phyloP scores from a whole-genome alignment of 257 asterid genomes.

The Ocimum tenuiflorum region DNA sequence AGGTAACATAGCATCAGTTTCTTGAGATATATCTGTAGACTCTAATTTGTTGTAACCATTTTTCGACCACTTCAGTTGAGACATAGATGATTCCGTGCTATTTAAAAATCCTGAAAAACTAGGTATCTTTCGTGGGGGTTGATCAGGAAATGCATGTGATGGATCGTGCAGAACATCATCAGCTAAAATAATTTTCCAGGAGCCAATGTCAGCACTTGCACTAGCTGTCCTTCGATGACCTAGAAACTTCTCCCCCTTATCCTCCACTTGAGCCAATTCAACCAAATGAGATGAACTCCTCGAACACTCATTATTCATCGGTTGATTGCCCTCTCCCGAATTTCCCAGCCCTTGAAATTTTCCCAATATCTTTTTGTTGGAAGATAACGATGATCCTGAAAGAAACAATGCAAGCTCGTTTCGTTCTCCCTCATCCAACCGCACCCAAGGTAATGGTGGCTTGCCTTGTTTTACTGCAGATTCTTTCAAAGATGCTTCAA shows the following conservation, averaged over 20 bases:
- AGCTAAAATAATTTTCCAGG: slow-evolving; percentile 61
- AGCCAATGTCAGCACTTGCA: slow-evolving; percentile 81
- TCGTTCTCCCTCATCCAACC: slow-evolving; percentile 72
- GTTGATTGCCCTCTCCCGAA: slow-evolving; percentile 27
- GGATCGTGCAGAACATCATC: slow-evolving; percentile 36
- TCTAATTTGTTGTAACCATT: slow-evolving; percentile 71
- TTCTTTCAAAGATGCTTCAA: slow-evolving; percentile 53
- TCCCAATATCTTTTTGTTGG: slow-evolving; percentile 17
- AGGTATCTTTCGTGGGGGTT: slow-evolving; percentile 68
- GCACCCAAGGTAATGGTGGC: slow-evolving; percentile 91
- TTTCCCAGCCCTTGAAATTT: slow-evolving; percentile 23
- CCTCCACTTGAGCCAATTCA: slow-evolving; percentile 41
- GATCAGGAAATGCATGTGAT: slow-evolving; percentile 33
- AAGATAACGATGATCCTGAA: slow-evolving; percentile 43
- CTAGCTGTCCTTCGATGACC: slow-evolving; percentile 95
- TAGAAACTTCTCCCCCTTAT: slow-evolving; percentile 38
- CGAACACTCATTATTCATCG: slow-evolving; percentile 27
- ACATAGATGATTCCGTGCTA: slow-evolving; percentile 61
- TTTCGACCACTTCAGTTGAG: slow-evolving; percentile 64
- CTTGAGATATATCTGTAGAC: slow-evolving; percentile 43
- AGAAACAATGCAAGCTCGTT: slow-evolving; percentile 80
- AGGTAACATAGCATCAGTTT: slow-evolving; percentile 41
- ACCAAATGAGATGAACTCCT: slow-evolving; percentile 47
- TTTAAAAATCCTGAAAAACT: slow-evolving; percentile 66
- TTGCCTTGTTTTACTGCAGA: slow-evolving; percentile 49